Conservation (phyloP, 2,329 filamentous ascomycete genomes). For the Nemania serpens region DNA sequence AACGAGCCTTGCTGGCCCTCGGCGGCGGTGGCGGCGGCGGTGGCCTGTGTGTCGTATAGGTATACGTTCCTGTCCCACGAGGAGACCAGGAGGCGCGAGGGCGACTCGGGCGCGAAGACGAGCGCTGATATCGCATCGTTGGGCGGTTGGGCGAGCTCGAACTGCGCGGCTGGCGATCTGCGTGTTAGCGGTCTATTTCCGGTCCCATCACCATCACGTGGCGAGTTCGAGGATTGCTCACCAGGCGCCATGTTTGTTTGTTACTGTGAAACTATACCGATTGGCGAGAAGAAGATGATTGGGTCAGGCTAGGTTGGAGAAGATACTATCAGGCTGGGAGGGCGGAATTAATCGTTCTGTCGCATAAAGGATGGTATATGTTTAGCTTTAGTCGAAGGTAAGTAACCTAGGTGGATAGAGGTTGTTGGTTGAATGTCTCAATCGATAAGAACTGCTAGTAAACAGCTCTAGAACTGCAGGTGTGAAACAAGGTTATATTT, state of each 20-base stretch:
- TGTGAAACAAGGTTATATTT: no score
- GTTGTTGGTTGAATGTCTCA: no score
- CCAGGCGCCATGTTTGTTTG: conserved; percentile 35
- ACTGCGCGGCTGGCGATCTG: conserved; percentile 66
- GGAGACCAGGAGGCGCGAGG: conserved; percentile 79
- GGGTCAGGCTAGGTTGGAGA: neutral
- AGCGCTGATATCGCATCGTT: conserved; percentile 86
- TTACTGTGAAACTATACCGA: neutral
- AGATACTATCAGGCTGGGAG: neutral
- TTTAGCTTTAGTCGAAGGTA: neutral
- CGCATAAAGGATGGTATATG: neutral
- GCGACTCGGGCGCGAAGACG: conserved; percentile 79
- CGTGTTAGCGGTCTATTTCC: neutral
- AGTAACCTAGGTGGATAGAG: no score
- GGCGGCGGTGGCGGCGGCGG: conserved; percentile 25
- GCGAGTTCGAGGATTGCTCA: conserved; percentile 15
- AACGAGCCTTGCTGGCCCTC: conserved; percentile 61
- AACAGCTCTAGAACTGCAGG: no score
- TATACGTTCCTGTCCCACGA: conserved; percentile 96
- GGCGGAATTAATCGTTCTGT: neutral
- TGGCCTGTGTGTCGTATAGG: conserved; percentile 75
- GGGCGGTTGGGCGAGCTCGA: conserved; percentile 81
- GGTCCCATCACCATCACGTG: no score
- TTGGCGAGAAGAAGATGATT: neutral
- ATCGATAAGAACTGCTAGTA: no score